phyloP scores from a whole-genome alignment of 1,284 basidiomycete species.

The Bjerkandera adusta region DNA sequence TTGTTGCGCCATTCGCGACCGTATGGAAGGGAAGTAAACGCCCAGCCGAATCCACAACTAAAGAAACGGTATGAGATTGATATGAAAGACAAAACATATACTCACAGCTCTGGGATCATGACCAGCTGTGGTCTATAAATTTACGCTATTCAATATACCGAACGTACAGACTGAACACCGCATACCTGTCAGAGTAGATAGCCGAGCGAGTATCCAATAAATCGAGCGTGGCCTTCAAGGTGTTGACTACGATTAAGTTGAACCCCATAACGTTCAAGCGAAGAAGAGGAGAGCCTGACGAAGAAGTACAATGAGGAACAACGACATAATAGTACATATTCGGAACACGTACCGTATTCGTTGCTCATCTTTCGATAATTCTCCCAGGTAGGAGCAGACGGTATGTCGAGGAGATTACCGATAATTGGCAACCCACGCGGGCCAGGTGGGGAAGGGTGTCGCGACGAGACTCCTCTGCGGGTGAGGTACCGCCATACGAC shows the following conservation, averaged over 20 bases:
- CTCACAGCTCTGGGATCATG: constrained; percentile 5
- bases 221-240: constrained; percentile 6
- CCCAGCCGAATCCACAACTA: constrained; percentile 9
- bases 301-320: no score
- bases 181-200: constrained; percentile 12
- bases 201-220: constrained; percentile 13
- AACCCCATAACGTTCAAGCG: constrained; percentile 3
- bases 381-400: no score
- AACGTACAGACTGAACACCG: background rate
- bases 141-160: background rate
- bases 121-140: constrained; percentile 4
- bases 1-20: constrained; percentile 4
- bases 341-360: no score
- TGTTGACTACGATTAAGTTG: background rate
- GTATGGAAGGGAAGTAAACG: constrained; percentile 6
- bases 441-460: no score
- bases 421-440: background rate
- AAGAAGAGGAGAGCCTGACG: constrained; percentile 12
- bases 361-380: no score
- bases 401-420: constrained; percentile 10
- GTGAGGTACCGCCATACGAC: no score
- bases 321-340: no score
- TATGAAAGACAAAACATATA: background rate
- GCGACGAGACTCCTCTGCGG: no score
- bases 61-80: no score